A percentile compares a stretch with the other conserved stretches of the same genome.
Evolutionary conservation across 768 basidiomycete species (phyloP).

Genomic region (Suillus discolor): DNA sequence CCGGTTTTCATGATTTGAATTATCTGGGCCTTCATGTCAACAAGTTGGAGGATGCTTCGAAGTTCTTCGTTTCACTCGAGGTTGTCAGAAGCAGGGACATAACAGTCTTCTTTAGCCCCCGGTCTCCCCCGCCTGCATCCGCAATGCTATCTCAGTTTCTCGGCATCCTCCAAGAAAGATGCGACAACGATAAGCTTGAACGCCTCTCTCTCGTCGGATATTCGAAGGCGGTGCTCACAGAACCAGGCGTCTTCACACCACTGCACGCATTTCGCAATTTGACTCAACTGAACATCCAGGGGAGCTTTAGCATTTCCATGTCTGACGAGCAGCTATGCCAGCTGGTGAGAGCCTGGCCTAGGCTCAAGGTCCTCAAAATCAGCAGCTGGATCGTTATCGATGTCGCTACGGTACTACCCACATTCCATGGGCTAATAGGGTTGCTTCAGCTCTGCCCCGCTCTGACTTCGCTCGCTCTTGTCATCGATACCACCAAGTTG

Average conservation of each 20-base stretch:
- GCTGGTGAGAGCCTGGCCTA: conserved; percentile 24
- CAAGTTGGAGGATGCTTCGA: too few species aligned
- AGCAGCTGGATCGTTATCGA: conserved; percentile 16
- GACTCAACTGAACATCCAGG: conserved; percentile 2
- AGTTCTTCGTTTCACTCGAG: too few species aligned
- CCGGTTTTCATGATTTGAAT: too few species aligned
- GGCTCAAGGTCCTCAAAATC: conserved; percentile 22
- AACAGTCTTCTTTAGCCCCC: too few species aligned
- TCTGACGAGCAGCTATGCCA: conserved; percentile 19
- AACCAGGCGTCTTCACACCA: neutral
- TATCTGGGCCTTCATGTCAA: too few species aligned
- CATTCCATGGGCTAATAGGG: conserved; percentile 15
- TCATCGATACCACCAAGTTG: conserved; percentile 19
- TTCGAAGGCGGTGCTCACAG: too few species aligned
- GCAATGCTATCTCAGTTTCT: neutral
- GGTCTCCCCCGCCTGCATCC: too few species aligned
- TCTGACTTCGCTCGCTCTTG: conserved; percentile 22
- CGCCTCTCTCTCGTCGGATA: too few species aligned
- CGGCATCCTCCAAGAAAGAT: neutral
- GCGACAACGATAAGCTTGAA: neutral
- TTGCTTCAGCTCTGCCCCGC: conserved; percentile 18
- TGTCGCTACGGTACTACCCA: conserved; percentile 18
- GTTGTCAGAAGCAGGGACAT: too few species aligned
- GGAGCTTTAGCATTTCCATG: conserved; percentile 14
- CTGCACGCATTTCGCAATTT: neutral